Evolutionary conservation across 2,329 filamentous ascomycete species (phyloP), one percentile per base, ranked within the genome.

Genomic region (Curvularia eragrostidis): DNA sequence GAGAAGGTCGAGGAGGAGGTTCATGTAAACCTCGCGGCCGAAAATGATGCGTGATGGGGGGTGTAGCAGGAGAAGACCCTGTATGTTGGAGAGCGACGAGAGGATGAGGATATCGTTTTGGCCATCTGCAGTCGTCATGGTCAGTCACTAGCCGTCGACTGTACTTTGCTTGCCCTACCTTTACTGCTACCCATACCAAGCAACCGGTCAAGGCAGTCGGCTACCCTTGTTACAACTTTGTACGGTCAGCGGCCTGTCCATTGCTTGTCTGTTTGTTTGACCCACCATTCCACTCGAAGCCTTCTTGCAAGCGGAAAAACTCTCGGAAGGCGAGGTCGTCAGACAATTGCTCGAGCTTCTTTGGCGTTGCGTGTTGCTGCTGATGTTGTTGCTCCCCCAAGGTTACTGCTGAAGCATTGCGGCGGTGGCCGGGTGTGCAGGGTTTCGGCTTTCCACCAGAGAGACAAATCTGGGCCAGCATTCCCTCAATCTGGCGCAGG

Each of bases 241-340:
- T 26, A 38, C 26, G 42, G 38, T 54, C 23, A 47, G 52, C 32
- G 19, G 41, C 23, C 19, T 7, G 26, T 13, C 10, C 19, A 5
- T 24, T 39, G 5, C 39, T 7, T 9, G 12, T 38, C 26, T 24
- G 15, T 21, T 32, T 12, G 15, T 7, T 21, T 30, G 41, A 51
- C 79, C 58, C 75, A 88, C 86, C 84, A 80, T 99, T 99, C 91
- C 93, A 98, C 80, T 98, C 92, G 74, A 99, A 99, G 2, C 93
- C 91, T 73, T 98, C 93, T 77, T 99, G 95, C 65, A 98, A 77
- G 76, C 96, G 92, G 82, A 97, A 97, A 81, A 98, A 98, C 78
- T 97, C 93, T 65, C 91, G 84, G 75, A 97, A 98, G 19, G 93
- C 94, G 19, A 91, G 91, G 77, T 98, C 95, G 63, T 89, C 86